Evolutionary conservation across 345 rosid genomes (phyloP).

Genomic region (Hypericum androsaemum): DNA sequence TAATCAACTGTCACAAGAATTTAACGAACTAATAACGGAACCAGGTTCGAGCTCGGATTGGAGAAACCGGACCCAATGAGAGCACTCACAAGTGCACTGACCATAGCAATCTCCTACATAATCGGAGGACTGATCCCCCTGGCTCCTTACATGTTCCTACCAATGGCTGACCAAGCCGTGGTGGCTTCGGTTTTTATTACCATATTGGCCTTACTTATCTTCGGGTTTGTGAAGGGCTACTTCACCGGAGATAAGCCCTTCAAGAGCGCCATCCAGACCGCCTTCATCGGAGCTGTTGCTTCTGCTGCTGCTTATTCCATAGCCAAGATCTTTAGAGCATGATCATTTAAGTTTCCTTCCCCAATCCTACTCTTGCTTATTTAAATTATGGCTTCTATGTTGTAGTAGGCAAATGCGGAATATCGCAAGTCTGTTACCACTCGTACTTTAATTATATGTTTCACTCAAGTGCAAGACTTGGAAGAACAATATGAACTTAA

Average conservation of each 20-base stretch:
- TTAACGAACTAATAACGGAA: no score
- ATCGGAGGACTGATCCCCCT: conserved; percentile 30
- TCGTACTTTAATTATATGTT: no score
- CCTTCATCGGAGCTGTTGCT: conserved; percentile 27
- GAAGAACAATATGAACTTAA: no score
- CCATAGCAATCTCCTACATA: conserved; percentile 26
- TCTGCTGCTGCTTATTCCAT: conserved; percentile 31
- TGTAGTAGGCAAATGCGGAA: no score
- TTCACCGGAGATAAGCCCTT: conserved; percentile 24
- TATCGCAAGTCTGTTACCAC: no score
- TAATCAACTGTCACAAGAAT: neutral
- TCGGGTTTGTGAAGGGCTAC: conserved; percentile 26
- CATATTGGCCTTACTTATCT: conserved; percentile 13
- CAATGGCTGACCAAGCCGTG: conserved; percentile 20
- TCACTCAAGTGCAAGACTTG: no score
- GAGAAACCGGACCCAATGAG: conserved; percentile 34
- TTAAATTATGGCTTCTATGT: no score
- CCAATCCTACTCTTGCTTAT: no score
- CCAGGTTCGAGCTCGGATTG: conserved; percentile 33
- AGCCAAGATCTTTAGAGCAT: conserved; percentile 18
- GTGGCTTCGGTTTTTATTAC: conserved; percentile 19
- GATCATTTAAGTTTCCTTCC: neutral
- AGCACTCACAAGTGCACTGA: conserved; percentile 26
- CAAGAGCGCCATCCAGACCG: conserved; percentile 29
- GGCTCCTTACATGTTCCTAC: conserved; percentile 24